These are phyloP conservation scores for Potentilla sterilis DNA, from an alignment of 306 rosid species.

Conservation along the genomic window DNA sequence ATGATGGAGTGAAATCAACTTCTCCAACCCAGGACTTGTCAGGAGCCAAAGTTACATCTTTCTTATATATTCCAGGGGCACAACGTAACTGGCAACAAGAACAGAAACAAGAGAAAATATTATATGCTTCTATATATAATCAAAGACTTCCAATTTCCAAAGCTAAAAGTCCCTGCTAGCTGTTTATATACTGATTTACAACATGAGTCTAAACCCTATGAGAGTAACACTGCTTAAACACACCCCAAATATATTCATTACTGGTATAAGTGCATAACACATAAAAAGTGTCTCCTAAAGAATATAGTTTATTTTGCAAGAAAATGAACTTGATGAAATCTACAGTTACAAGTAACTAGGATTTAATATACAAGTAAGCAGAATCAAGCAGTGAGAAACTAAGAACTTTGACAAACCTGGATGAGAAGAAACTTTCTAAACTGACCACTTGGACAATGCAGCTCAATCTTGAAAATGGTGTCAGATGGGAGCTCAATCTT, in stretches of 20 bases:
- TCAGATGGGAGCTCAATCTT: constrained; percentile 49
- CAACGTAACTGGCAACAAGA: constrained; percentile 21
- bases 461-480: constrained; percentile 44
- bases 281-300: neutral
- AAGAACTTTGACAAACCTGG: constrained; percentile 37
- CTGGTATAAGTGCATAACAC: neutral
- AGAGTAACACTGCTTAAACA: neutral
- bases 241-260: neutral
- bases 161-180: neutral
- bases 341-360: neutral
- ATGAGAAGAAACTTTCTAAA: constrained; percentile 39
- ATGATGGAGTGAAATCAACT: constrained; percentile 38
- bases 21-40: constrained; percentile 28
- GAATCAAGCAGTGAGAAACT: neutral
- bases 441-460: constrained; percentile 21
- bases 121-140: neutral
- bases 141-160: neutral
- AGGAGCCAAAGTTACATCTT: constrained; percentile 11
- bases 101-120: neutral
- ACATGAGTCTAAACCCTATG: neutral
- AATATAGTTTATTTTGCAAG: neutral
- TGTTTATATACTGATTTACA: neutral
- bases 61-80: constrained; percentile 25
- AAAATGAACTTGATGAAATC: neutral
- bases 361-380: neutral